Percentiles rank a stretch among this genome's conserved stretches.
Conservation (phyloP, 2,329 filamentous ascomycete genomes). For the Hypoxylon sp. region DNA sequence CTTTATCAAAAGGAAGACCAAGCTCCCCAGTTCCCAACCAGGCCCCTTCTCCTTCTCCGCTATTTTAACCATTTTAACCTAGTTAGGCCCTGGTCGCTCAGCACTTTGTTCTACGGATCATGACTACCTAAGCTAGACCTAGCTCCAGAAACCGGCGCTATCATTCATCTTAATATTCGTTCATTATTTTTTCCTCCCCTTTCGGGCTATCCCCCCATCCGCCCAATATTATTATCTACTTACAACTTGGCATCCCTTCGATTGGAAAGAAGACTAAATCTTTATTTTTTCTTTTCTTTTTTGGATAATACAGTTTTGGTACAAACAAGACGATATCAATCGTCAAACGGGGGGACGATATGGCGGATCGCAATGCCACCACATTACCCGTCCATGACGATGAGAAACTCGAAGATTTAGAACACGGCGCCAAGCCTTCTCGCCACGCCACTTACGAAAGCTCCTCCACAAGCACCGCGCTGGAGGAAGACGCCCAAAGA, state of each 20-base stretch:
- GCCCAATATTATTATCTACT: not conserved
- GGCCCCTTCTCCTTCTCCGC: constrained; percentile 25
- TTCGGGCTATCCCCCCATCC: not conserved
- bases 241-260: not conserved
- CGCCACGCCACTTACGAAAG: constrained; percentile 21
- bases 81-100: not conserved
- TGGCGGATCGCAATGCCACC: constrained; percentile 26
- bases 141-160: constrained; percentile 19
- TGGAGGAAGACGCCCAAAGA: constrained; percentile 20
- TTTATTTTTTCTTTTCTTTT: too few species aligned
- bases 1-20: constrained; percentile 1
- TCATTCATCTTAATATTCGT: constrained; percentile 9
- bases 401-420: constrained; percentile 39
- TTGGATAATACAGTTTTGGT: not conserved
- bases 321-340: constrained; percentile 1
- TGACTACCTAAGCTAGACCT: constrained; percentile 16
- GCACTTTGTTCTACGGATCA: constrained; percentile 20
- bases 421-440: constrained; percentile 26
- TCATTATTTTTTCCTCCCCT: constrained; percentile 3
- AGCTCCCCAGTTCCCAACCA: constrained; percentile 3
- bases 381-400: constrained; percentile 34
- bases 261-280: constrained; percentile 7
- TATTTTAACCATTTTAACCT: too few species aligned
- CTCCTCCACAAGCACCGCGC: constrained; percentile 33
- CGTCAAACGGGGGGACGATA: constrained; percentile 19